Conservation (phyloP, 768 basidiomycete species). For the Tubosaeta sp. region DNA sequence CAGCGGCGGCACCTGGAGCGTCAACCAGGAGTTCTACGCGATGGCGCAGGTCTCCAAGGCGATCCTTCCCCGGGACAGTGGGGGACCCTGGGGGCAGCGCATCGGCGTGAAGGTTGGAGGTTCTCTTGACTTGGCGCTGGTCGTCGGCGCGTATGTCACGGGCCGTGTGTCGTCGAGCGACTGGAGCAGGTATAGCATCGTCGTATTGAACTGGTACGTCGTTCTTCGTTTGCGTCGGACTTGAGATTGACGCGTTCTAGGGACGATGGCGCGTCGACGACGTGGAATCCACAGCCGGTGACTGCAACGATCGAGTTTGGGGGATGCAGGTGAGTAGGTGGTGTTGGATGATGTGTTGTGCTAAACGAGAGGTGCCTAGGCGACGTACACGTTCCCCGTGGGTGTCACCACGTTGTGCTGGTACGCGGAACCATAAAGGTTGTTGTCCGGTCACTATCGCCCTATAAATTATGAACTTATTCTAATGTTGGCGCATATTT, state of each 20-base stretch:
- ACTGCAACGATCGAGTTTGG: conserved; percentile 58
- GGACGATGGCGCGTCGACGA: conserved; percentile 47
- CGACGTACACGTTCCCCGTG: conserved; percentile 73
- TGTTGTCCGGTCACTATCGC: no score
- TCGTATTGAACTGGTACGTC: conserved; percentile 64
- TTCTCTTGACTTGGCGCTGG: conserved; percentile 49
- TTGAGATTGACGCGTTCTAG: conserved; percentile 17
- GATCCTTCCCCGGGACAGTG: conserved; percentile 60
- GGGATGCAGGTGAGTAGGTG: conserved; percentile 47
- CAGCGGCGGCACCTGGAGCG: conserved; percentile 53
- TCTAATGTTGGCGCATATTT: no score
- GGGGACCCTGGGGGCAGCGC: conserved; percentile 65
- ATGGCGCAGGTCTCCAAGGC: conserved; percentile 78
- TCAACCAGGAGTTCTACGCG: conserved; percentile 75
- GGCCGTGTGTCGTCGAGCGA: conserved; percentile 48
- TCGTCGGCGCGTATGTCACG: conserved; percentile 66
- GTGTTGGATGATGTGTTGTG: not conserved
- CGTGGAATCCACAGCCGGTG: conserved; percentile 54
- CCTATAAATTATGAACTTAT: no score
- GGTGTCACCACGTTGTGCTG: conserved; percentile 60
- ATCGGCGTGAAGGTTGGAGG: conserved; percentile 64
- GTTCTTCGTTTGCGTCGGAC: not conserved
- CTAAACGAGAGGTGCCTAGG: conserved; percentile 32
- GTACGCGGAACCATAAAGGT: conserved; percentile 33
- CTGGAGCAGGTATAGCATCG: conserved; percentile 61